Conservation (phyloP, 768 basidiomycete genomes). For the Phylloporus scabripes region DNA sequence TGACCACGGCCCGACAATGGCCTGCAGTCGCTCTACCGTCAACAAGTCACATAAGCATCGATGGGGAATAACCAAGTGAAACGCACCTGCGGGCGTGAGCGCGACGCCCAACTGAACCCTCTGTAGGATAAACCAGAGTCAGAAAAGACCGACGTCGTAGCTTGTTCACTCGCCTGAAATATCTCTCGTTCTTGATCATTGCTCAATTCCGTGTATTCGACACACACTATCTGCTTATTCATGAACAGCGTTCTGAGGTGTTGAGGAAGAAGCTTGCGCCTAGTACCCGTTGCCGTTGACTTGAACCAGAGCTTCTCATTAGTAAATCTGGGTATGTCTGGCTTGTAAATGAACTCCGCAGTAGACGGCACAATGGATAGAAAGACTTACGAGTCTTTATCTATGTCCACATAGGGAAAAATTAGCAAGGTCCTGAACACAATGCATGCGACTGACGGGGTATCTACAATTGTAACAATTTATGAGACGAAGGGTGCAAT, state of each 20-base stretch:
- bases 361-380: not conserved
- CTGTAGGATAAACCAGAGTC: conserved; percentile 21
- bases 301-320: conserved; percentile 37
- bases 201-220: conserved; percentile 48
- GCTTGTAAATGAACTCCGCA: not conserved
- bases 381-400: conserved; percentile 36
- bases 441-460: conserved; percentile 32
- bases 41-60: not conserved
- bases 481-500: not conserved
- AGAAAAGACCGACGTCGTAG: not conserved
- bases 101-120: conserved; percentile 50
- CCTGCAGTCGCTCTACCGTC: conserved; percentile 43
- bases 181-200: conserved; percentile 60
- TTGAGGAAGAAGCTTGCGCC: conserved; percentile 31
- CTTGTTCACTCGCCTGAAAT: conserved; percentile 41
- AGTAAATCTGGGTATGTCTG: conserved; percentile 22
- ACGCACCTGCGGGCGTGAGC: conserved; percentile 43
- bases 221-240: conserved; percentile 52
- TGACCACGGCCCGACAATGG: conserved; percentile 44
- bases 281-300: conserved; percentile 14
- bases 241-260: conserved; percentile 34
- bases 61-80: not conserved
- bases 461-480: conserved; percentile 30
- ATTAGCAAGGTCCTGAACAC: conserved; percentile 6
- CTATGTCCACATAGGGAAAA: conserved; percentile 16